Evolutionary conservation across 2,329 filamentous ascomycete species (phyloP), one percentile per base, ranked within the genome.

Genomic region (Epichloe sylvatica): DNA sequence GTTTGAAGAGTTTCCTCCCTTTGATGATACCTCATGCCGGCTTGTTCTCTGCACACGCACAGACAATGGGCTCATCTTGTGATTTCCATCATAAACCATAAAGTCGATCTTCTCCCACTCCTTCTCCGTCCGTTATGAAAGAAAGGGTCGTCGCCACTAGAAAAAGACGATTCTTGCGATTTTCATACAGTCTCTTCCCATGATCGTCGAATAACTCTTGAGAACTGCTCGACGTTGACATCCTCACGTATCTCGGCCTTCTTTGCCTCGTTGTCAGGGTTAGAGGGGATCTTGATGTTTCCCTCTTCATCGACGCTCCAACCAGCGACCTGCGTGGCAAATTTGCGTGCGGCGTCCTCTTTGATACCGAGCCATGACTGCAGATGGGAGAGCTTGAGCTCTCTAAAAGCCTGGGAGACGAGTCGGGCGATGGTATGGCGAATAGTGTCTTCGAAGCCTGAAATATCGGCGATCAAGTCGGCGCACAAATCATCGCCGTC

Each of bases 191-290:
- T 62, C 53, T 91, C 85, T 72, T 95, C 89, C 75, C 89, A 95
- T 46, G 86, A 84, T 62, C 90, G 78, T 68, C 84, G 78, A 55
- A 95, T 80, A 54, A 94, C 81, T 58, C 87, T 76, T 47, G 80
- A 73, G 68, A 90, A 90, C 73, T 88, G 88, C 58, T 92, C 86
- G 52, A 94, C 83, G 69, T 85, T 88, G 63, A 98, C 92, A 57
- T 92, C 90, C 75, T 98, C 92, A 60, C 90, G 80, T 62, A 96
- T 94, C 67, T 96, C 86, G 39, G 89, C 84, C 68, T 92, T 92
- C 75, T 94, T 88, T 42, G 89, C 92, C 78, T 97, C 91, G 67
- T 96, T 96, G 71, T 98, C 92, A 64, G 92, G 86, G 73, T 98
- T 98, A 62, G 83, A 74, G 50, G 92, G 92, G 50, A 98, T 79